phyloP scores from a whole-genome alignment of 805 yeast genomes.

The Wickerhamomyces rabaulensis region DNA sequence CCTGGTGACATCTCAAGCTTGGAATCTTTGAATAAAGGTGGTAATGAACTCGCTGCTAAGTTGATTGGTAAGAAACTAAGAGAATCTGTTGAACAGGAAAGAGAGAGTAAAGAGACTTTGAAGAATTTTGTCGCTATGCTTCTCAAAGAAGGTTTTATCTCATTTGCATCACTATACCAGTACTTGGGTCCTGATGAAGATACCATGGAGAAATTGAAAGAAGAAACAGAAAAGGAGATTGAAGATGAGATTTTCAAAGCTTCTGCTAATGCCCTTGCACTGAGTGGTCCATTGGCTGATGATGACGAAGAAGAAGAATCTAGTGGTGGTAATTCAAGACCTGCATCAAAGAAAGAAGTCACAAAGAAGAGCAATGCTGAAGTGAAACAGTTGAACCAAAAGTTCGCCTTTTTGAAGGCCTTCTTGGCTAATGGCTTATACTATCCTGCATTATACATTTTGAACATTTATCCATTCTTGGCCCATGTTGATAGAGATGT shows the following conservation, averaged over 20 bases:
- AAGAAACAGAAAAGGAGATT: conserved; percentile 38
- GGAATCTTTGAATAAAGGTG: conserved; percentile 40
- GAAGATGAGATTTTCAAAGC: conserved; percentile 57
- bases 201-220: conserved; percentile 39
- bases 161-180: conserved; percentile 55
- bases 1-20: conserved; percentile 30
- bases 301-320: conserved; percentile 64
- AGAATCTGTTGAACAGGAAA: conserved; percentile 23
- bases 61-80: conserved; percentile 44
- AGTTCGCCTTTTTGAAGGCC: conserved; percentile 43
- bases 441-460: conserved; percentile 53
- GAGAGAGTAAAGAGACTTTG: conserved; percentile 36
- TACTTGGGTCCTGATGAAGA: conserved; percentile 49
- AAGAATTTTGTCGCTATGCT: conserved; percentile 47
- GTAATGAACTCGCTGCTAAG: conserved; percentile 50
- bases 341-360: conserved; percentile 3
- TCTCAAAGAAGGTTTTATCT: conserved; percentile 60
- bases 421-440: conserved; percentile 56
- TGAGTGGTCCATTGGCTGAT: conserved; percentile 77
- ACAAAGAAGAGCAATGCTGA: background rate
- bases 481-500: conserved; percentile 48
- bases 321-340: conserved; percentile 27
- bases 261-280: conserved; percentile 71
- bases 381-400: conserved; percentile 25
- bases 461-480: conserved; percentile 58